phyloP scores from a whole-genome alignment of 495 filamentous ascomycete genomes.

The Neurospora tetraspora region DNA sequence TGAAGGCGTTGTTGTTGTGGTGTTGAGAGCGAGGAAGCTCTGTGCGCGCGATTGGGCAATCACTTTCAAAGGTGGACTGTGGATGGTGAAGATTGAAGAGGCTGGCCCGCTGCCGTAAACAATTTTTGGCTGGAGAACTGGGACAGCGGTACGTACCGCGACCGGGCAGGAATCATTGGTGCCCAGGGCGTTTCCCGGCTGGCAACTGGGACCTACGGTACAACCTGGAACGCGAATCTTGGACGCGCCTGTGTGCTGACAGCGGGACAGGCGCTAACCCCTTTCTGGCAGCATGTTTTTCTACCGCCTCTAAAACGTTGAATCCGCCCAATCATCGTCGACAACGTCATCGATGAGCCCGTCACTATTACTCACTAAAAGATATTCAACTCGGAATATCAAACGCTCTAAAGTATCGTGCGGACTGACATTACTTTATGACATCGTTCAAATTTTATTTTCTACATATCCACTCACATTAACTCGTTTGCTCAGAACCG shows the following conservation, averaged over 20 bases:
- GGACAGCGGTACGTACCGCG: not conserved
- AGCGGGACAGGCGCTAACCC: not conserved
- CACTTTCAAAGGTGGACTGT: not conserved
- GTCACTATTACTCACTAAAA: too few relatives aligned
- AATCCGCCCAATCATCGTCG: not conserved
- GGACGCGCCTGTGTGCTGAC: not conserved
- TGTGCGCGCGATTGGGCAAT: not conserved
- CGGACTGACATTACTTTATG: not conserved
- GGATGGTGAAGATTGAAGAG: slow-evolving; percentile 7
- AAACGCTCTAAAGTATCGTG: not conserved
- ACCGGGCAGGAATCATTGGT: slow-evolving; percentile 18
- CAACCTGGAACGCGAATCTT: too few relatives aligned
- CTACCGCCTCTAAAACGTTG: not conserved
- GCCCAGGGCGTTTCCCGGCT: slow-evolving; percentile 1
- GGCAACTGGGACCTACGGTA: not conserved
- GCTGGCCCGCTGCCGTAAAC: slow-evolving; percentile 19
- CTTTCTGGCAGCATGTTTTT: not conserved
- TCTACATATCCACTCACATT: not conserved
- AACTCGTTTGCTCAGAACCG: not conserved
- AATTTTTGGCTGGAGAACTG: slow-evolving; percentile 21
- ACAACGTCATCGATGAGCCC: not conserved
- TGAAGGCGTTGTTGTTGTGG: slow-evolving; percentile 3
- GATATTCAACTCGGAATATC: not conserved
- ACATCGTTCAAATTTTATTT: not conserved
- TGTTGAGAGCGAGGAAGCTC: slow-evolving; percentile 5